These are phyloP conservation scores for Quercus aquifolioides DNA, from an alignment of 306 rosid genomes.

Conservation along the genomic window DNA sequence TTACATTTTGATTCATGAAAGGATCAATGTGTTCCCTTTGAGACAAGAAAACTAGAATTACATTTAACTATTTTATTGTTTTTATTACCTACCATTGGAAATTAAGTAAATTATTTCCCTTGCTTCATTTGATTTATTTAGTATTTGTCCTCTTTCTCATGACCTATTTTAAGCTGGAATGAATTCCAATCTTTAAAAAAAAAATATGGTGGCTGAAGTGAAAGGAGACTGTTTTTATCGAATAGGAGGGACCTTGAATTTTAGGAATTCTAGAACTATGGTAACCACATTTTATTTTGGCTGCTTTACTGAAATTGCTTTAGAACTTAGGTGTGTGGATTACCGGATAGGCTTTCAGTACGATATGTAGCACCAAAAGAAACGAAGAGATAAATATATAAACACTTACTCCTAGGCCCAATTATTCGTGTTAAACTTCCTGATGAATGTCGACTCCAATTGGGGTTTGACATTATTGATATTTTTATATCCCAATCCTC, in stretches of 20 bases:
- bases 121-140: too few species aligned
- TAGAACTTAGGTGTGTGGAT: not conserved
- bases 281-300: not conserved
- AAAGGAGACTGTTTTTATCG: not conserved
- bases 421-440: not conserved
- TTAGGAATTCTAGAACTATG: not conserved
- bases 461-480: not conserved
- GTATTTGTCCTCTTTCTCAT: too few species aligned
- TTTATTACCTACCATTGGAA: too few species aligned
- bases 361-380: not conserved
- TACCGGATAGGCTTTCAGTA: not conserved
- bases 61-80: too few species aligned
- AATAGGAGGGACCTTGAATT: not conserved
- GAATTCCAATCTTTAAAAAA: too few species aligned
- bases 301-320: not conserved
- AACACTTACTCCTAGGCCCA: not conserved
- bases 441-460: not conserved
- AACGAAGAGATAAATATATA: not conserved
- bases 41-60: too few species aligned
- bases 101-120: too few species aligned
- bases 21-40: too few species aligned
- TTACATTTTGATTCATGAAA: not conserved
- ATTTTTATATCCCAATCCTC: not conserved
- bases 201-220: too few species aligned
- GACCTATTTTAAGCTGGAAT: too few species aligned